Evolutionary conservation across 768 basidiomycete species (phyloP), one percentile per base, ranked within the genome.

Genomic region (Tylopilus felleus): DNA sequence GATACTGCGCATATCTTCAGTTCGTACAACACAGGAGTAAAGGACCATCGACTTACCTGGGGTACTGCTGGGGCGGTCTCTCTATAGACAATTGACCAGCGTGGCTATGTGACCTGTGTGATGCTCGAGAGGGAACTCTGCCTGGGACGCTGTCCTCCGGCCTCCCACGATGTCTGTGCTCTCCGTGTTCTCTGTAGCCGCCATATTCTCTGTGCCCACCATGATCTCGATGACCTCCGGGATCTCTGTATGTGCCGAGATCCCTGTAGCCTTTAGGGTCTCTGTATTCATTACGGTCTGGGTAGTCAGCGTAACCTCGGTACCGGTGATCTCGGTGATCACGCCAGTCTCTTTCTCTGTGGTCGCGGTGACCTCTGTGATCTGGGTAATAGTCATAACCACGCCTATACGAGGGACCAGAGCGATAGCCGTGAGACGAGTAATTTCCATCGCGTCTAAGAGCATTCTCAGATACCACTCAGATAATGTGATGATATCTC

Each of bases 41-140:
- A 51, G 10, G 17, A 27, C 16, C 22, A 36, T 36, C 16, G 3
- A 35, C 69, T 60, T 53, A 71, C 69, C 46, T 51, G 27, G 59
- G 0, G 25, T 59, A 60, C 33, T 60, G 60, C 9, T 60, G 56
- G 23, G 52, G 46, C 14, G 38, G 40, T 53, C 57, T 60, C 17
- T 59, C 59, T 27, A 59, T 36, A 47, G 63, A 42, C 29, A 57
- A 27, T 25, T 66, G 66, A 48, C 53, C 51, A 2, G 56, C 13
- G 48, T 66, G 60, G 19, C 46, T 59, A 51, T 65, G 44, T 19
- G 61, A 16, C 54, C 71, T 60, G 19, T 71, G 70, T 3, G 71
- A 63, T 44, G 60, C 61, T 54, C 63, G 64, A 44, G 66, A 68
- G 35, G 68, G 23, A 27, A 46, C 53, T 52, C 66, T 65, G 47